A percentile compares a stretch with the other conserved stretches of the same genome.
Evolutionary conservation across 2,329 filamentous ascomycete species (phyloP).

Genomic region (Xylaria polymorpha): DNA sequence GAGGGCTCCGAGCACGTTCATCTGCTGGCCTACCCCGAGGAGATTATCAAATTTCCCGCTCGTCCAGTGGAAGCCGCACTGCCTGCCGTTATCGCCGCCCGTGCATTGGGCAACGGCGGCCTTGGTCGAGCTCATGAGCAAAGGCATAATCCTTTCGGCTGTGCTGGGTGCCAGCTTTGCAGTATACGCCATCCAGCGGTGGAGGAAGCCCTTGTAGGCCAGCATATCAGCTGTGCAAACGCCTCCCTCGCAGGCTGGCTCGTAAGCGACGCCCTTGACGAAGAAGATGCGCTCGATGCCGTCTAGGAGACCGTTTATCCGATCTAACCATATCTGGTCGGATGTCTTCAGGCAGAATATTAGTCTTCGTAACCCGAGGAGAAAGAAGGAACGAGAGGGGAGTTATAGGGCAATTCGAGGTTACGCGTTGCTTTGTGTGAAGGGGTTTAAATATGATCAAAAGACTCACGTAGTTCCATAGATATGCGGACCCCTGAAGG

Average conservation of each 20-base stretch:
- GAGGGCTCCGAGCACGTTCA: slow-evolving; percentile 61
- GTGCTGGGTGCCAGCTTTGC: slow-evolving; percentile 54
- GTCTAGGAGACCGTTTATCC: slow-evolving; percentile 61
- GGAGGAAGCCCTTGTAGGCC: slow-evolving; percentile 68
- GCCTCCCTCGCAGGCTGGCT: slow-evolving; percentile 63
- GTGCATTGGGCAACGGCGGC: slow-evolving; percentile 55
- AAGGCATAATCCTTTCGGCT: slow-evolving; percentile 50
- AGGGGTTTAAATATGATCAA: neutral
- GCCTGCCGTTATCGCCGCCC: slow-evolving; percentile 51
- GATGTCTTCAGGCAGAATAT: slow-evolving; percentile 39
- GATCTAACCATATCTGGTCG: slow-evolving; percentile 57
- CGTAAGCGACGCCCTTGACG: slow-evolving; percentile 61
- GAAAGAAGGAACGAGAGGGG: neutral
- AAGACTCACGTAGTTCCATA: slow-evolving; percentile 56
- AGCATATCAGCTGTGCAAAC: slow-evolving; percentile 66
- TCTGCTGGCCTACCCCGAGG: slow-evolving; percentile 62
- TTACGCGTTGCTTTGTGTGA: neutral
- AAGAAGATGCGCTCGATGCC: slow-evolving; percentile 62
- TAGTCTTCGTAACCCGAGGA: neutral
- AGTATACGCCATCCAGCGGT: slow-evolving; percentile 60
- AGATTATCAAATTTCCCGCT: slow-evolving; percentile 57
- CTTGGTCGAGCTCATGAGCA: slow-evolving; percentile 53
- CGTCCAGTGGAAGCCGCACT: slow-evolving; percentile 64
- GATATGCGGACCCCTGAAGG: slow-evolving; percentile 56
- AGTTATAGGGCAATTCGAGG: neutral